Conservation (phyloP, 441 rosid species). For the Brassica balearica region DNA sequence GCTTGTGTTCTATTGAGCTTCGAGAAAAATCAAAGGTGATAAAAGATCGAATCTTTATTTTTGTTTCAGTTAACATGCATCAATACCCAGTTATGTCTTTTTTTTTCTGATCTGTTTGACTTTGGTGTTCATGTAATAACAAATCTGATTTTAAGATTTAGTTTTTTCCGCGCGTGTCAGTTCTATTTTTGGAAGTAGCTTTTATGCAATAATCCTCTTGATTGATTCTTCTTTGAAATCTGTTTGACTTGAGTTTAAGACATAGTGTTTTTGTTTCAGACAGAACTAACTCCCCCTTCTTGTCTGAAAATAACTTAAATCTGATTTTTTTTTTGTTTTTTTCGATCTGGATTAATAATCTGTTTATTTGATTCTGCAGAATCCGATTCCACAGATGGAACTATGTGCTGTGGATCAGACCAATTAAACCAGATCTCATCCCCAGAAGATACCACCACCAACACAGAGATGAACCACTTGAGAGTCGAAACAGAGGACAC, state of each 20-base stretch:
- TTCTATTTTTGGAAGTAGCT: conserved; percentile 31
- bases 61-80: neutral
- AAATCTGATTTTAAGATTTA: conserved; percentile 7
- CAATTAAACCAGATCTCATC: neutral
- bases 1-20: conserved; percentile 5
- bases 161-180: neutral
- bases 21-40: neutral
- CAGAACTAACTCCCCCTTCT: conserved; percentile 16
- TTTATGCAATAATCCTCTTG: conserved; percentile 20
- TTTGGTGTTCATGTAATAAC: conserved; percentile 19
- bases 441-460: neutral
- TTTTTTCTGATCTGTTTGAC: conserved; percentile 29
- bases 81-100: conserved; percentile 27
- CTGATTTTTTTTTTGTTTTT: neutral
- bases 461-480: conserved; percentile 63
- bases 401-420: conserved; percentile 13
- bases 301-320: conserved; percentile 29
- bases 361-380: neutral
- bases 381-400: conserved; percentile 7
- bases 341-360: neutral
- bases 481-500: conserved; percentile 69
- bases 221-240: conserved; percentile 30
- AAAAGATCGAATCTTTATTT: neutral
- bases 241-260: conserved; percentile 34
- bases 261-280: conserved; percentile 1